Evolutionary conservation across 2,329 filamentous ascomycete genomes (phyloP).

Genomic region (Ceratocystis lukuohia): DNA sequence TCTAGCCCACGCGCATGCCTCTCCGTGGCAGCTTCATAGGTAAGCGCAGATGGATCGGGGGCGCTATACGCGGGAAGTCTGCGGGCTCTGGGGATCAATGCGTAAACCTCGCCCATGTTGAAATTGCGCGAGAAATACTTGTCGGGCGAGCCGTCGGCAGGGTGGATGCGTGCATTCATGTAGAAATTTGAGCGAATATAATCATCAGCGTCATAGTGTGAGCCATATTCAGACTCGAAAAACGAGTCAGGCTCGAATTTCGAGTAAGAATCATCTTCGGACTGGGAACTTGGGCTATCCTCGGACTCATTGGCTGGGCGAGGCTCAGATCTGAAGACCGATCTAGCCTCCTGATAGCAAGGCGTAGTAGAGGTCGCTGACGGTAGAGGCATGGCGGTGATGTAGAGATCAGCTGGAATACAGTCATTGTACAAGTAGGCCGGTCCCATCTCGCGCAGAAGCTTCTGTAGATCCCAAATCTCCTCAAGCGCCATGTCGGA

Average conservation of each 20-base stretch:
- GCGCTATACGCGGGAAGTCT: conserved; percentile 6
- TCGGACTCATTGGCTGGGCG: not conserved
- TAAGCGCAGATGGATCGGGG: not conserved
- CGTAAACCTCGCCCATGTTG: conserved; percentile 35
- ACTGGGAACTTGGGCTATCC: not conserved
- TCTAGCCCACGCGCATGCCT: conserved; percentile 14
- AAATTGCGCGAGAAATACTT: conserved; percentile 39
- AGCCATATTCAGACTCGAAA: too few species aligned
- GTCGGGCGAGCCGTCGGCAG: conserved; percentile 30
- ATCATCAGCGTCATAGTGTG: too few species aligned
- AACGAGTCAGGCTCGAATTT: too few species aligned
- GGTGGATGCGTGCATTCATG: conserved; percentile 33
- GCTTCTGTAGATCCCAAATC: conserved; percentile 17
- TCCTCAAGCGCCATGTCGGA: not conserved
- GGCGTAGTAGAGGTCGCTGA: not conserved
- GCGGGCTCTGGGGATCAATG: conserved; percentile 30
- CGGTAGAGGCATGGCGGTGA: conserved; percentile 11
- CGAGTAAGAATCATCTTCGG: too few species aligned
- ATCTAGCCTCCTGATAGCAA: not conserved
- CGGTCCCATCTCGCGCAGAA: conserved; percentile 17
- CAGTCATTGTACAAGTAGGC: conserved; percentile 14
- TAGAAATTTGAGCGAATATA: not conserved
- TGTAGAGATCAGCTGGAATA: conserved; percentile 14
- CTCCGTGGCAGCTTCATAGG: not conserved
- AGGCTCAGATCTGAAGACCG: too few species aligned